A percentile compares a stretch with the other conserved stretches of the same genome.
Evolutionary conservation across 2,329 filamentous ascomycete genomes (phyloP).

Genomic region (Stromatinia cepivora): DNA sequence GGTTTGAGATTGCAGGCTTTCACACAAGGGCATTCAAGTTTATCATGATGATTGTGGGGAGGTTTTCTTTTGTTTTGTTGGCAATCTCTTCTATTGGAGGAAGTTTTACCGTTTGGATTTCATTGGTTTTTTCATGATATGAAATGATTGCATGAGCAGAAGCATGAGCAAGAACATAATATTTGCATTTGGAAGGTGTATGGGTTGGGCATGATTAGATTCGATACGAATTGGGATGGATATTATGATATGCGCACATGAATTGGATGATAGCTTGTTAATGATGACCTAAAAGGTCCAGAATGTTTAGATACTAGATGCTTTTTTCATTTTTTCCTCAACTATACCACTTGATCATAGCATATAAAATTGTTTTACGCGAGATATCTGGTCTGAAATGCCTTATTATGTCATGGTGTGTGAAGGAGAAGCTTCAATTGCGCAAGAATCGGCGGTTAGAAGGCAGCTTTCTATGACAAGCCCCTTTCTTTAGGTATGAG

Average conservation of each 20-base stretch:
- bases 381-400: neutral
- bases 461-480: neutral
- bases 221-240: conserved; percentile 13
- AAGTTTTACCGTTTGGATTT: neutral
- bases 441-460: neutral
- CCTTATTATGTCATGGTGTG: neutral
- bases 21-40: conserved; percentile 13
- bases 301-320: conserved; percentile 12
- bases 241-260: conserved; percentile 12
- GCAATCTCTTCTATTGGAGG: neutral
- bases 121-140: conserved; percentile 5
- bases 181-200: conserved; percentile 16
- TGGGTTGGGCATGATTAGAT: conserved; percentile 14
- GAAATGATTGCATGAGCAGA: conserved; percentile 14
- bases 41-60: conserved; percentile 4
- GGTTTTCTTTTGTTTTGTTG: neutral
- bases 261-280: conserved; percentile 10
- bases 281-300: conserved; percentile 16
- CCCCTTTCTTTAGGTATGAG: neutral
- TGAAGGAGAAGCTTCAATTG: neutral
- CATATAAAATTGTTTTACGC: conserved; percentile 11
- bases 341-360: conserved; percentile 18
- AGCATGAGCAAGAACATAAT: conserved; percentile 14
- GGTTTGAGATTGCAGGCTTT: conserved; percentile 17
- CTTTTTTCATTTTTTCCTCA: neutral